These are phyloP conservation scores for Coemansia sp. DNA, from an alignment of 192 early-diverging fungal genomes.

Conservation along the genomic window DNA sequence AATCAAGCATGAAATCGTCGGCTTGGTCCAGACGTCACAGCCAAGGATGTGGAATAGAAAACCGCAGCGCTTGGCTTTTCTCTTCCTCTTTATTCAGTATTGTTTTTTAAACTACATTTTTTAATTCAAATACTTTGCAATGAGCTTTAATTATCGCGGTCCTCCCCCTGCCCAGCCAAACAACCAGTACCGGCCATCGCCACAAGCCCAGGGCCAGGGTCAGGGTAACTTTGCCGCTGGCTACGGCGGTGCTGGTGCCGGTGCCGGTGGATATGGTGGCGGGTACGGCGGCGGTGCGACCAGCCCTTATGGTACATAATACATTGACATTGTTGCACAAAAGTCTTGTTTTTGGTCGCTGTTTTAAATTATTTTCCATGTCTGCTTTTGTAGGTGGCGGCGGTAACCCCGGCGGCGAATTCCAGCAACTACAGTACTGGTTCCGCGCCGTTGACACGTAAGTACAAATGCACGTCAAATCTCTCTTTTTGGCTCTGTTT, in stretches of 20 bases:
- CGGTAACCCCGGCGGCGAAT: slow-evolving; percentile 2
- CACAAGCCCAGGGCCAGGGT: slow-evolving; percentile 4
- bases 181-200: slow-evolving; percentile 7
- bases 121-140: neutral
- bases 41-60: neutral
- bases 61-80: neutral
- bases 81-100: neutral
- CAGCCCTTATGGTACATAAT: slow-evolving; percentile 23
- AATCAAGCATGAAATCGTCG: neutral
- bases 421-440: slow-evolving; percentile 43
- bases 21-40: neutral
- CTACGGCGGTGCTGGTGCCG: slow-evolving; percentile 7
- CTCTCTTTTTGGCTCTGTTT: neutral
- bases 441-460: slow-evolving; percentile 52
- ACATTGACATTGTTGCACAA: neutral
- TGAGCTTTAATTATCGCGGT: slow-evolving; percentile 23
- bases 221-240: slow-evolving; percentile 15
- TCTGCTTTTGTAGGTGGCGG: slow-evolving; percentile 5
- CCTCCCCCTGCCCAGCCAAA: neutral
- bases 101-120: neutral
- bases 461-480: slow-evolving; percentile 6
- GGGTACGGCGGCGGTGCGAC: slow-evolving; percentile 11
- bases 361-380: neutral
- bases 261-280: slow-evolving; percentile 14
- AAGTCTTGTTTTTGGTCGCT: neutral